A percentile compares a stretch with the other conserved stretches of the same genome.
These are phyloP conservation scores for Orychophragmus violaceus DNA, from an alignment of 345 rosid species.

Conservation along the genomic window DNA sequence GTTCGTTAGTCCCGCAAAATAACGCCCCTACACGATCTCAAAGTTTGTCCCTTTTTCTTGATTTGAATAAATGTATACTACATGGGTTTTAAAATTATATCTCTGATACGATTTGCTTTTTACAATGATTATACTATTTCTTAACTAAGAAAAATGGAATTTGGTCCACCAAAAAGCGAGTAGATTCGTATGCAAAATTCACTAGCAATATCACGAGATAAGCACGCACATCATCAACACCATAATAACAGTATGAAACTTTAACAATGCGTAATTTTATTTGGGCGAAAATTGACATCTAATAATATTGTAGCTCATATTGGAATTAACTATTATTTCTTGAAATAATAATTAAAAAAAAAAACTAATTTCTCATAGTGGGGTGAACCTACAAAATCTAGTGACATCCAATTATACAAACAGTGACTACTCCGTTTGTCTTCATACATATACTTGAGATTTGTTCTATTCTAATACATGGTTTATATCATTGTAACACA, in stretches of 20 bases:
- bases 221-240: slow-evolving; percentile 15
- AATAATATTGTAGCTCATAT: slow-evolving; percentile 21
- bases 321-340: slow-evolving; percentile 14
- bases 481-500: slow-evolving; percentile 6
- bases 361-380: slow-evolving; percentile 15
- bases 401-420: slow-evolving; percentile 13
- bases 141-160: background rate
- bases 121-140: background rate
- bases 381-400: slow-evolving; percentile 32
- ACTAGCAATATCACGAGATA: slow-evolving; percentile 22
- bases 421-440: slow-evolving; percentile 19
- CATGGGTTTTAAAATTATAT: background rate
- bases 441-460: slow-evolving; percentile 10
- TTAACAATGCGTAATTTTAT: background rate
- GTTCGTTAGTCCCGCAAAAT: slow-evolving; percentile 12
- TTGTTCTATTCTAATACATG: slow-evolving; percentile 4
- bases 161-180: slow-evolving; percentile 16
- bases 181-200: slow-evolving; percentile 14
- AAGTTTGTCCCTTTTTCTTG: background rate
- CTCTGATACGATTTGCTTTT: slow-evolving; percentile 8
- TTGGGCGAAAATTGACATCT: slow-evolving; percentile 8
- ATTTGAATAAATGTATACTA: background rate
- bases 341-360: background rate
- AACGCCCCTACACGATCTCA: background rate
- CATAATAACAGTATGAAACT: slow-evolving; percentile 19